Evolutionary conservation across 306 rosid species (phyloP).

Genomic region (Dalbergia cultrata): DNA sequence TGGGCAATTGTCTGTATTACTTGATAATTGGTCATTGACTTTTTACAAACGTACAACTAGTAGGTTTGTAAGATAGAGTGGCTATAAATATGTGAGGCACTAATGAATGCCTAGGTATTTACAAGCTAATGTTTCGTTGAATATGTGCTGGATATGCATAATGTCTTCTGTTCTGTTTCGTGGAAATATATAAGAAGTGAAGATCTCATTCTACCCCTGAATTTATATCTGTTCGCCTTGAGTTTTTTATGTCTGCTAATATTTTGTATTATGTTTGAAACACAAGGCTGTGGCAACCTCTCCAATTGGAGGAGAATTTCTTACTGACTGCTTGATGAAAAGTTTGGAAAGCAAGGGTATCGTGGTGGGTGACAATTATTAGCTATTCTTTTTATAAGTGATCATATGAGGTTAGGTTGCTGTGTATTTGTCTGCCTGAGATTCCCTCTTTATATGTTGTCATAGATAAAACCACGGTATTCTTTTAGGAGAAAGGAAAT

Average conservation of each 20-base stretch:
- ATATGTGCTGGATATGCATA: slow-evolving; percentile 28
- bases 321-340: slow-evolving; percentile 91
- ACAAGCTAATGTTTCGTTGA: slow-evolving; percentile 26
- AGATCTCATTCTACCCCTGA: slow-evolving; percentile 13
- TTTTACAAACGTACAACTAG: background rate
- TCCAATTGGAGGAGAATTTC: slow-evolving; percentile 97
- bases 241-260: slow-evolving; percentile 28
- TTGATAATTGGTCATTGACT: background rate
- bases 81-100: slow-evolving; percentile 5
- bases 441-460: slow-evolving; percentile 19
- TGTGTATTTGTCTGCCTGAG: slow-evolving; percentile 27
- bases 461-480: slow-evolving; percentile 89
- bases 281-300: slow-evolving; percentile 89
- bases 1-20: no score
- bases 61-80: background rate
- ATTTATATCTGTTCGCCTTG: slow-evolving; percentile 28
- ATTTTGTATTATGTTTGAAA: slow-evolving; percentile 39
- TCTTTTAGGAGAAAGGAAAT: slow-evolving; percentile 96
- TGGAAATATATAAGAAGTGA: slow-evolving; percentile 22
- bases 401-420: slow-evolving; percentile 31
- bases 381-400: slow-evolving; percentile 28
- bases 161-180: slow-evolving; percentile 7
- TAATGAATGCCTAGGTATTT: slow-evolving; percentile 5
- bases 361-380: slow-evolving; percentile 61
- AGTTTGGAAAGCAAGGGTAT: slow-evolving; percentile 99